Evolutionary conservation across 164 flowering plant species (phyloP).

Genomic region (Houttuynia cordata): DNA sequence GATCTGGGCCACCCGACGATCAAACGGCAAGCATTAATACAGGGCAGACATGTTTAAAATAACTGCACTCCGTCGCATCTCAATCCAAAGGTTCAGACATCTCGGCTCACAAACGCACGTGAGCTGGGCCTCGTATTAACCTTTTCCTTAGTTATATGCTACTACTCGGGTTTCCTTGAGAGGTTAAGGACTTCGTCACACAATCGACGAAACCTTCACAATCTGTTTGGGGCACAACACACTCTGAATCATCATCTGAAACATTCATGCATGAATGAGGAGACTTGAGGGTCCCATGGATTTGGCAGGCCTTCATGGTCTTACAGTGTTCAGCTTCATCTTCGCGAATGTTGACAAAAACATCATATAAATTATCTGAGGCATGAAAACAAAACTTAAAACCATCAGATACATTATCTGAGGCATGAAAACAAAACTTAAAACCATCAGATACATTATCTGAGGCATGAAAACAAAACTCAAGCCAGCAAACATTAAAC

Average conservation of each 20-base stretch:
- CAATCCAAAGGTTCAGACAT: too few species aligned
- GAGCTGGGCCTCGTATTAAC: too few species aligned
- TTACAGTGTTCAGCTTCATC: conserved; percentile 98
- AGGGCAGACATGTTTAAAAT: too few species aligned
- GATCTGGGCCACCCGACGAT: too few species aligned
- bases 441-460: too few species aligned
- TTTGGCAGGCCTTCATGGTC: conserved; percentile 96
- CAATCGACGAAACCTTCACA: conserved; percentile 85
- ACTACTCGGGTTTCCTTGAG: conserved; percentile 4
- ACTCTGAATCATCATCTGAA: conserved; percentile 34
- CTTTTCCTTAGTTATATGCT: too few species aligned
- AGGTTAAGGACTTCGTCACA: conserved; percentile 49
- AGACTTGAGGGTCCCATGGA: conserved; percentile 72
- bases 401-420: too few species aligned
- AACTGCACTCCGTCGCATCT: too few species aligned
- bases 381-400: too few species aligned
- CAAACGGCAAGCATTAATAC: too few species aligned
- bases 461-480: conserved; percentile 16
- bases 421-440: too few species aligned
- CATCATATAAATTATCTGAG: conserved; percentile 79
- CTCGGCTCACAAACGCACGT: too few species aligned
- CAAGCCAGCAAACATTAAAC: not conserved
- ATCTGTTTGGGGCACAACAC: conserved; percentile 35
- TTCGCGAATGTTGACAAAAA: conserved; percentile 76
- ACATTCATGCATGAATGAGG: conserved; percentile 52